Base-by-base conservation (phyloP, 495 filamentous ascomycete species). In the Penicillium paradoxum region DNA sequence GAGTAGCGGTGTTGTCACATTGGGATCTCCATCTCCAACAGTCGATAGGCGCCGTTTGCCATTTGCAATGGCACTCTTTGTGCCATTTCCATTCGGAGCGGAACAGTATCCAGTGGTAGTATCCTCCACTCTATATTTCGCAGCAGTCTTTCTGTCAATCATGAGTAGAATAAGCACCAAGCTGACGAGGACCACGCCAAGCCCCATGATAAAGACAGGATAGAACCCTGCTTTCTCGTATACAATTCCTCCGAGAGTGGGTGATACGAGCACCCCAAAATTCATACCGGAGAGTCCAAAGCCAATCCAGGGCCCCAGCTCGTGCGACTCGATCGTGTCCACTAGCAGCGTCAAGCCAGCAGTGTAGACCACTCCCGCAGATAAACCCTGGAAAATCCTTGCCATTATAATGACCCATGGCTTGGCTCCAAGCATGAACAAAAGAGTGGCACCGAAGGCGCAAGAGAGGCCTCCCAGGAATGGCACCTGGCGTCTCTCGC, bases 251-350 rank as follows among this genome's bases (percentile, higher is more conserved):
- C 48, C 48, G 38, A 51, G 38, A 1, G 48, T 43, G 0, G 48
- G 48, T 42, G 48, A 51, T 34, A 51, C 48, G 30, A 51, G 48
- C 6, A 51, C 48, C 1, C 48, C 48, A 17, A 51, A 42, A 7
- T 42, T 51, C 48, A 51, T 51, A 17, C 48, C 48, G 2, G 48
- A 51, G 6, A 51, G 48, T 15, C 48, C 48, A 11, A 51, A 51
- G 18, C 48, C 38, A 42, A 51, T 43, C 48, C 48, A 51, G 38
- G 48, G 38, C 25, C 48, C 48, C 29, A 51, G 48, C 39, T 42
- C 48, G 38, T 51, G 38, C 18, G 48, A 51, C 48, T 51, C 48
- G n/a, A 51, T 51, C 38, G 48, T 34, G 18, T 51, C 39, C 18
- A 51, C 48, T 17, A 51, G 25, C 48, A 51, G 48, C 27, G 48